These are phyloP conservation scores for Astrephomene gubernaculifera DNA, from an alignment of 139 green algal species.

Conservation along the genomic window DNA sequence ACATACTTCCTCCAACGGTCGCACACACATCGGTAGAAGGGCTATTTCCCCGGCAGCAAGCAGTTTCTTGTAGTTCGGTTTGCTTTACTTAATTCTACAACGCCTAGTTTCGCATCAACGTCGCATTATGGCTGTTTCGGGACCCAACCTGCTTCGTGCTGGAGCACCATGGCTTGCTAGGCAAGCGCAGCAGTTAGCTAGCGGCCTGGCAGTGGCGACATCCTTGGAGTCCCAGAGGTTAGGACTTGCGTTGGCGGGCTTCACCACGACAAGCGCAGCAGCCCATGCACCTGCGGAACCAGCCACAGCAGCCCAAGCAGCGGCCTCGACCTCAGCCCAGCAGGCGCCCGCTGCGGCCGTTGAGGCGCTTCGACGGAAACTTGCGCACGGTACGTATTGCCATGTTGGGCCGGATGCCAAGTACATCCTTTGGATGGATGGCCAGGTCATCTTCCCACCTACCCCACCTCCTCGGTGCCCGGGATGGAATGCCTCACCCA, in stretches of 20 bases:
- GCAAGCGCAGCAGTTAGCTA: conserved; percentile 18
- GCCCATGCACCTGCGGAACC: conserved; percentile 42
- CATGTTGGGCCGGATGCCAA: too few species aligned
- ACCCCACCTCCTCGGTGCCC: too few species aligned
- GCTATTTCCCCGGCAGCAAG: too few species aligned
- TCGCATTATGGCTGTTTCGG: neutral
- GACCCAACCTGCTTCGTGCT: neutral
- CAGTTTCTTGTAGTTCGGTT: neutral
- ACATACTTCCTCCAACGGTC: conserved; percentile 13
- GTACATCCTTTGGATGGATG: too few species aligned
- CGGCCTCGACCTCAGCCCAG: conserved; percentile 22
- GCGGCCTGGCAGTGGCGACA: neutral
- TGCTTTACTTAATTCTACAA: neutral
- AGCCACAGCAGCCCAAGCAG: neutral
- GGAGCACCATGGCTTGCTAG: neutral
- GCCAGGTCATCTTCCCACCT: too few species aligned
- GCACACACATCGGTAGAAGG: too few species aligned
- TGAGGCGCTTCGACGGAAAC: conserved; percentile 45
- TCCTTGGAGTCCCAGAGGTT: neutral
- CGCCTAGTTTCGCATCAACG: too few species aligned
- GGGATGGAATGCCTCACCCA: too few species aligned
- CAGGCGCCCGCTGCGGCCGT: conserved; percentile 28
- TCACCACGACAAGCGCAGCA: neutral
- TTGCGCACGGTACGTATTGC: conserved; percentile 55
- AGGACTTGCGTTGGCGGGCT: neutral